Evolutionary conservation across 352 stramenopile species (phyloP), one percentile per base, ranked within the genome.

Genomic region (Blastocystis sp.): DNA sequence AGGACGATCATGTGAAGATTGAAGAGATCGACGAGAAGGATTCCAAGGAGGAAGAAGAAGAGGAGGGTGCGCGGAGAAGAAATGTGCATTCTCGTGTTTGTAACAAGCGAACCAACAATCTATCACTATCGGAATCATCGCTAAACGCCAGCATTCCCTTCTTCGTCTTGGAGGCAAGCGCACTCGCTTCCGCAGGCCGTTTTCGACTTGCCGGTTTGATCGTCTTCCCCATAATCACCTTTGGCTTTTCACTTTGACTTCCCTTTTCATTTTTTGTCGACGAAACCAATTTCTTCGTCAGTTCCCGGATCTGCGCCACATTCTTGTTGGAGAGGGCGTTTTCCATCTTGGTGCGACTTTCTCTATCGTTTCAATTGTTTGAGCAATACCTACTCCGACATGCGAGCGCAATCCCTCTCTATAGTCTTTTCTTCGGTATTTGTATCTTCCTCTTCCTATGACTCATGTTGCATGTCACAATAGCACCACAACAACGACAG

Each of bases 11-110:
- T 21, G 24, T 71, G n/a, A 71, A n/a, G 8, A 71, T 71, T 24
- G 59, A 71, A 71, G 59, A 71, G 59, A 71, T 71, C 32, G 18
- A 38, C n/a, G 59, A 71, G n/a, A 24, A 71, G n/a, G 32, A 51
- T 18, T 51, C 44, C 21, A 32, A 9, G 9, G 8, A 64, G 29
- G 24, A 64, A 18, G 54, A 64, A 32, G 7, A 21, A 54, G 46
- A 54, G 11, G 46, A 54, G 54, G 14, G 54, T 36, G 21, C 9
- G 11, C 54, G 54, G 29, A 64, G 11, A 18, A 27, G 24, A 64
- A 11, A 18, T 64, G 54, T 29, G 21, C n/a, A 64, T 32, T 64
- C 21, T 18, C 21, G 6, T 64, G 54, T 64, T 71, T 38, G 21
- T 24, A 38, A 4, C 16, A 18, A 71, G 36, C 14, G 11, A 42